These are phyloP conservation scores for Colletotrichum godetiae DNA, from an alignment of 2,329 filamentous ascomycete species.

Conservation along the genomic window DNA sequence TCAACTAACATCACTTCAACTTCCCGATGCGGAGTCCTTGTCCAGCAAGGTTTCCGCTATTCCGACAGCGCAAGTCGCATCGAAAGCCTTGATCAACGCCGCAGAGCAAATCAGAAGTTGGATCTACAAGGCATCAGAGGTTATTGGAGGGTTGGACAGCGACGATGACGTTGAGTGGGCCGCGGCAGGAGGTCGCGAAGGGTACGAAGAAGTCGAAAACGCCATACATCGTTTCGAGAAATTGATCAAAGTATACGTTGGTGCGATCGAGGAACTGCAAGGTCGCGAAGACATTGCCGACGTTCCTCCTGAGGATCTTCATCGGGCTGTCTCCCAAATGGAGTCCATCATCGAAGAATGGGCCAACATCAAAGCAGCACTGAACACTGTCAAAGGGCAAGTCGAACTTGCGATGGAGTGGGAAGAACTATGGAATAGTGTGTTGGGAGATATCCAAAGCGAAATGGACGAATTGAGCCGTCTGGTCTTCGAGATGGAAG, in stretches of 20 bases:
- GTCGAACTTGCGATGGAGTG: conserved; percentile 99
- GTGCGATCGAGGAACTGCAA: conserved; percentile 93
- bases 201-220: conserved; percentile 77
- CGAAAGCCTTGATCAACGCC: conserved; percentile 84
- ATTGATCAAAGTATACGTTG: conserved; percentile 91
- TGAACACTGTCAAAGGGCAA: conserved; percentile 86
- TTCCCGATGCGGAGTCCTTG: conserved; percentile 87
- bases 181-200: conserved; percentile 84
- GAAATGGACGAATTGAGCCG: conserved; percentile 84
- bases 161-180: conserved; percentile 99
- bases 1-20: conserved; percentile 88
- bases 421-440: conserved; percentile 96
- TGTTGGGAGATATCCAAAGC: conserved; percentile 90
- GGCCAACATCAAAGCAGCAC: conserved; percentile 80
- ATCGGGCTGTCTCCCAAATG: conserved; percentile 86
- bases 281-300: conserved; percentile 78
- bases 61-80: conserved; percentile 84
- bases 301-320: conserved; percentile 78
- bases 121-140: conserved; percentile 92
- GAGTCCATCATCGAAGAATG: conserved; percentile 87
- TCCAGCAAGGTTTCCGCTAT: conserved; percentile 87
- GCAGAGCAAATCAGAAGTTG: conserved; percentile 93
- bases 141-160: conserved; percentile 88
- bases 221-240: conserved; percentile 88
- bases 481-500: conserved; percentile 97